Percentiles rank a stretch among this genome's conserved stretches.
phyloP scores from a whole-genome alignment of 441 rosid genomes.

The Erodium texanum region DNA sequence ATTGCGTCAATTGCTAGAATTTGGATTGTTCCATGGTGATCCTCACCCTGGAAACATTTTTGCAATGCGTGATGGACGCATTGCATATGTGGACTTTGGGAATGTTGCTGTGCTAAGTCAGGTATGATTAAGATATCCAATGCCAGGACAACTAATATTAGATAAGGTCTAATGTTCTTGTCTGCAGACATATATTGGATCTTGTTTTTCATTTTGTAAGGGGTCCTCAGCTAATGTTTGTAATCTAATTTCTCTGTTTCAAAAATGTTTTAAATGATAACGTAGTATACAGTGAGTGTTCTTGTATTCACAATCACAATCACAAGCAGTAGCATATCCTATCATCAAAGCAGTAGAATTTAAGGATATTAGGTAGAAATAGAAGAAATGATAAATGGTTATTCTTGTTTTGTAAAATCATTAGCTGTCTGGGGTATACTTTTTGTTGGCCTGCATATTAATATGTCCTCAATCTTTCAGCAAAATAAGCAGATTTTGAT shows the following conservation, averaged over 20 bases:
- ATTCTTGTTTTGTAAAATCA: background rate
- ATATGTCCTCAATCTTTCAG: constrained; percentile 39
- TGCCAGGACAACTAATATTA: constrained; percentile 4
- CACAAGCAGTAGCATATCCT: too few relatives aligned
- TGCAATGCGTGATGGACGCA: constrained; percentile 93
- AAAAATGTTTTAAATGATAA: too few relatives aligned
- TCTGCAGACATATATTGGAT: too few relatives aligned
- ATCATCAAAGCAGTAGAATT: too few relatives aligned
- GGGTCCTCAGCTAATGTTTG: background rate
- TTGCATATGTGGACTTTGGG: constrained; percentile 96
- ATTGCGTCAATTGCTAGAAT: constrained; percentile 76
- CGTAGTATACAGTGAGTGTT: too few relatives aligned
- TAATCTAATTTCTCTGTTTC: too few relatives aligned
- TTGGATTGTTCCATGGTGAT: constrained; percentile 92
- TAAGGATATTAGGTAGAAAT: too few relatives aligned
- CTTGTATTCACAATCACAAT: too few relatives aligned
- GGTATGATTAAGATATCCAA: constrained; percentile 32
- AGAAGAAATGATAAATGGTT: background rate
- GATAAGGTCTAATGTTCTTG: background rate
- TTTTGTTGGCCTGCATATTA: constrained; percentile 9
- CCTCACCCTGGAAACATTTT: constrained; percentile 98
- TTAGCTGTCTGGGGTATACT: constrained; percentile 8
- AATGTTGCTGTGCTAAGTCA: constrained; percentile 96
- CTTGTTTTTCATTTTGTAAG: too few relatives aligned
- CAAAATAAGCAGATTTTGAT: constrained; percentile 93